Conservation (phyloP, 345 rosid genomes). For the Ceriops tagal region DNA sequence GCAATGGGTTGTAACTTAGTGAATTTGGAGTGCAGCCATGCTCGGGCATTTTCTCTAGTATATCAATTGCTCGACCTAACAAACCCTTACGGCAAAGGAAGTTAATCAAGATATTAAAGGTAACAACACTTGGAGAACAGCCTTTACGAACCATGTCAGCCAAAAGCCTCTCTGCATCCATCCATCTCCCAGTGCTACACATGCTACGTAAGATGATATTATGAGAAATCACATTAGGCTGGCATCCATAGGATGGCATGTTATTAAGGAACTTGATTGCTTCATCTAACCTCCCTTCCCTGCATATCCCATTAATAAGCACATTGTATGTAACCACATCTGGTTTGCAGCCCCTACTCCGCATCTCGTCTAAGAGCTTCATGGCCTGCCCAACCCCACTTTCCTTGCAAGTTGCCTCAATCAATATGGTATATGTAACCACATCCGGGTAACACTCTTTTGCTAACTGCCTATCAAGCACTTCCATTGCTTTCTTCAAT, state of each 20-base stretch:
- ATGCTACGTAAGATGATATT: slow-evolving; percentile 73
- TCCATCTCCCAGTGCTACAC: slow-evolving; percentile 87
- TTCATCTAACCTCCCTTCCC: slow-evolving; percentile 78
- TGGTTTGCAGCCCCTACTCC: slow-evolving; percentile 68
- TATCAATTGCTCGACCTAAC: slow-evolving; percentile 68
- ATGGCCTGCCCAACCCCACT: slow-evolving; percentile 75
- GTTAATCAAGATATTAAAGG: slow-evolving; percentile 84
- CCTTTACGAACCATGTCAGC: slow-evolving; percentile 72
- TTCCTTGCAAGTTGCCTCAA: slow-evolving; percentile 81
- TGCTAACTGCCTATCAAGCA: slow-evolving; percentile 55
- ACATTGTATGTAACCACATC: slow-evolving; percentile 83
- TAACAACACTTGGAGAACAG: slow-evolving; percentile 81
- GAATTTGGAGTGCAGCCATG: slow-evolving; percentile 82
- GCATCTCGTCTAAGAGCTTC: slow-evolving; percentile 92
- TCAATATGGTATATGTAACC: slow-evolving; percentile 72
- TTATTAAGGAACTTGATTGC: slow-evolving; percentile 71
- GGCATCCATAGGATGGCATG: slow-evolving; percentile 66
- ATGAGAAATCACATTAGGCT: slow-evolving; percentile 76
- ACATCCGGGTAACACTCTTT: slow-evolving; percentile 73
- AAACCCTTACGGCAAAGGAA: slow-evolving; percentile 82
- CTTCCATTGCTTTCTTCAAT: slow-evolving; percentile 72
- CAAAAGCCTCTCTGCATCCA: slow-evolving; percentile 75
- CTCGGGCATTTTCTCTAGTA: slow-evolving; percentile 79
- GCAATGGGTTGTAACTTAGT: slow-evolving; percentile 71
- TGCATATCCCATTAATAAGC: slow-evolving; percentile 81